phyloP scores from a whole-genome alignment of 2,329 filamentous ascomycete species.

The Trichoderma breve region DNA sequence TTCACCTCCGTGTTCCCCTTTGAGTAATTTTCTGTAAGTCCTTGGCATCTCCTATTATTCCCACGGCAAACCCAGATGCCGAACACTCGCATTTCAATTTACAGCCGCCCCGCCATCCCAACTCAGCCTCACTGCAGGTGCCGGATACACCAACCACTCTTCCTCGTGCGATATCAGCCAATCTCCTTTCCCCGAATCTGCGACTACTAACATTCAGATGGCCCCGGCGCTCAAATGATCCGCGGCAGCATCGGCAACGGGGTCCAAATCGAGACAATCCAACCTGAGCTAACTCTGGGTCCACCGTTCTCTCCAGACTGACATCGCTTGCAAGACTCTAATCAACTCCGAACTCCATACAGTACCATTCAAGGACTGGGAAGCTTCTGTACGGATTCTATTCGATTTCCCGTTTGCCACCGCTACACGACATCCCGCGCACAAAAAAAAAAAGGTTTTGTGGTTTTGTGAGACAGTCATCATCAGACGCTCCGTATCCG shows the following conservation, averaged over 20 bases:
- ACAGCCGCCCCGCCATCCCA: not conserved
- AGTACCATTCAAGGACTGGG: not conserved
- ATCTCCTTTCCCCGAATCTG: not conserved
- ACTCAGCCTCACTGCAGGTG: not conserved
- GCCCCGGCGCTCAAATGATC: constrained; percentile 1
- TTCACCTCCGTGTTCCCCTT: not conserved
- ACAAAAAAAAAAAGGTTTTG: not conserved
- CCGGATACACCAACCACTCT: not conserved
- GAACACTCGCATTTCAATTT: not conserved
- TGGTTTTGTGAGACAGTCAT: not conserved
- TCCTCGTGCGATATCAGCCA: not conserved
- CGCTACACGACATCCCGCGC: not conserved
- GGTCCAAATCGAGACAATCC: constrained; percentile 4
- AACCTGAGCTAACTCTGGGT: not conserved
- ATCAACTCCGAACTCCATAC: not conserved
- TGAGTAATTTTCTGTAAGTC: not conserved
- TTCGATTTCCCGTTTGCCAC: not conserved
- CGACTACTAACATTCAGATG: not conserved
- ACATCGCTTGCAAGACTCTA: not conserved
- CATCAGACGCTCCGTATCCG: constrained; percentile 13
- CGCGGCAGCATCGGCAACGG: constrained; percentile 18
- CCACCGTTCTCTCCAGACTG: constrained; percentile 3
- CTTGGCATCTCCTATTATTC: not conserved
- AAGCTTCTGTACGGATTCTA: not conserved
- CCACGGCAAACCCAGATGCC: not conserved